Conservation (phyloP, 2,329 filamentous ascomycete genomes). For the Monosporascus sp. region DNA sequence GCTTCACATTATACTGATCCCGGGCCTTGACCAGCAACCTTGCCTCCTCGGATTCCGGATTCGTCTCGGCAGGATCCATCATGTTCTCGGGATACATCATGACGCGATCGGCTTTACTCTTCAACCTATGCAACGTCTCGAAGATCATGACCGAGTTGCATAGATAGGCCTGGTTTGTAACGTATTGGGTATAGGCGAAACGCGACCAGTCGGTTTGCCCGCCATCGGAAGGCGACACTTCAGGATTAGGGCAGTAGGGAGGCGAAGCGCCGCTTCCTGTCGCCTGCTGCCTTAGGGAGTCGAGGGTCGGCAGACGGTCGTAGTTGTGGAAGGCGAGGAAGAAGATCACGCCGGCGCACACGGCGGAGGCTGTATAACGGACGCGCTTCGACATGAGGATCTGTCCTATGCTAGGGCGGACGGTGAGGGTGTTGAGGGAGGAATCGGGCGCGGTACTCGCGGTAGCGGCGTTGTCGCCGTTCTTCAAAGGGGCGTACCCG, state of each 20-base stretch:
- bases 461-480: conserved; percentile 13
- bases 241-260: conserved; percentile 17
- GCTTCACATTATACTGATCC: conserved; percentile 39
- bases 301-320: conserved; percentile 22
- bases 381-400: conserved; percentile 31
- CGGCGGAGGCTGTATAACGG: conserved; percentile 21
- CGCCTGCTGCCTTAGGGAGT: conserved; percentile 16
- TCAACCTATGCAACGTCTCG: conserved; percentile 35
- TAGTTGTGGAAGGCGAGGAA: conserved; percentile 25
- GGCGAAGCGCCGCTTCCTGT: conserved; percentile 5
- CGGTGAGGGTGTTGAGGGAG: conserved; percentile 17
- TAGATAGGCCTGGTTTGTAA: conserved; percentile 40
- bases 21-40: conserved; percentile 36
- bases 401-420: conserved; percentile 28
- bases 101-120: conserved; percentile 38
- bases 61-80: conserved; percentile 28
- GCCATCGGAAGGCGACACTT: conserved; percentile 16
- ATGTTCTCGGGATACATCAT: conserved; percentile 41
- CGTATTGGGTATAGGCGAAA: conserved; percentile 46
- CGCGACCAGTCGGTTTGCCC: conserved; percentile 34
- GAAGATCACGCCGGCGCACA: conserved; percentile 19
- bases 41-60: conserved; percentile 22
- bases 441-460: conserved; percentile 13
- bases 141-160: conserved; percentile 49
- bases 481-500: conserved; percentile 20